phyloP scores from a whole-genome alignment of 805 yeast genomes.

The Zygoascus biomembranicola region DNA sequence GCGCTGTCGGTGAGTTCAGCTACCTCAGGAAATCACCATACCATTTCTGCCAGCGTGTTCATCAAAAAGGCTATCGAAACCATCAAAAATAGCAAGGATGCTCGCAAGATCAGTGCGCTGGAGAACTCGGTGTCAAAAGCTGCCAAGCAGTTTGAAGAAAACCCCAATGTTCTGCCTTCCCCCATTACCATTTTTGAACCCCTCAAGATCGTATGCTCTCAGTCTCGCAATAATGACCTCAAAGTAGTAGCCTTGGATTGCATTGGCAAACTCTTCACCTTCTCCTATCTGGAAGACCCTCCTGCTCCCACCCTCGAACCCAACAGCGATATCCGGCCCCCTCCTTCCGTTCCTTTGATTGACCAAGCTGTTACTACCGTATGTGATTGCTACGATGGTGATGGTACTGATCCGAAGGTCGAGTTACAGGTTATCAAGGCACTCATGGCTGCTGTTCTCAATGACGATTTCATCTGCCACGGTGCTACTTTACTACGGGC shows the following conservation, averaged over 20 bases:
- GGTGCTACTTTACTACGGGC: slow-evolving; percentile 86
- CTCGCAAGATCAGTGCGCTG: slow-evolving; percentile 38
- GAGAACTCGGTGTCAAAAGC: slow-evolving; percentile 30
- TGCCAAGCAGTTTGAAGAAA: slow-evolving; percentile 22
- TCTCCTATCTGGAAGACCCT: slow-evolving; percentile 54
- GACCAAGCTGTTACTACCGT: slow-evolving; percentile 81
- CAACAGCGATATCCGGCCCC: slow-evolving; percentile 41
- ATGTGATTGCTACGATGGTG: slow-evolving; percentile 81
- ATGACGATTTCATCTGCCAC: slow-evolving; percentile 75
- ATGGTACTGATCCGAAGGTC: slow-evolving; percentile 79
- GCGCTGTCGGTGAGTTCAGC: slow-evolving; percentile 22
- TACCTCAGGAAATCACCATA: slow-evolving; percentile 18
- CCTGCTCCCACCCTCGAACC: slow-evolving; percentile 25
- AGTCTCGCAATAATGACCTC: slow-evolving; percentile 53
- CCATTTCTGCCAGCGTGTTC: slow-evolving; percentile 33
- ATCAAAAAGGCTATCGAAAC: slow-evolving; percentile 52
- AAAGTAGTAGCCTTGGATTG: slow-evolving; percentile 74
- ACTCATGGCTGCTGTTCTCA: slow-evolving; percentile 75
- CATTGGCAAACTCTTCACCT: slow-evolving; percentile 81
- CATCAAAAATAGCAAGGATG: slow-evolving; percentile 53
- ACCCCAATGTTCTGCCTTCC: slow-evolving; percentile 30
- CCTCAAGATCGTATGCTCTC: slow-evolving; percentile 59
- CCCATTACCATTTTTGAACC: slow-evolving; percentile 66
- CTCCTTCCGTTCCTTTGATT: slow-evolving; percentile 50
- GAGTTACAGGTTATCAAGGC: slow-evolving; percentile 94